Evolutionary conservation across 192 early-diverging fungal genomes (phyloP), one percentile per base, ranked within the genome.

Genomic region (Coemansia sp.): DNA sequence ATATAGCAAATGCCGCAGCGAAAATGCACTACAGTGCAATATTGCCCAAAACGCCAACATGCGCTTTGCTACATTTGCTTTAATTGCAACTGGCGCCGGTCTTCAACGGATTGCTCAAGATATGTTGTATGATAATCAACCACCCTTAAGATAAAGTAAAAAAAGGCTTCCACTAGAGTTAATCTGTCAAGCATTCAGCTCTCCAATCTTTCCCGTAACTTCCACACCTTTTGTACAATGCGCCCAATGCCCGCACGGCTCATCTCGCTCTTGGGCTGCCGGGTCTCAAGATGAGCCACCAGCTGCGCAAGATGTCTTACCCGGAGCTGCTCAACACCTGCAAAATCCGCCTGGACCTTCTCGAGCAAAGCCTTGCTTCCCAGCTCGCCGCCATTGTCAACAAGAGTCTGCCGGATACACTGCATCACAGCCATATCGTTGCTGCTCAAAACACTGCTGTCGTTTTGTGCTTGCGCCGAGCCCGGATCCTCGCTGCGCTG

Each of bases 221-320:
- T 70, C 79, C 79, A 82, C 20, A 74, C 41, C 63, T 74, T 82
- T 56, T 76, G 79, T 50, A 74, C 75, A 71, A 71, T 57, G n/a
- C 71, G 79, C 3, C 79, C 79, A 22, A 82, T 68, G 16, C 79
- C 79, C 1, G 69, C 58, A 25, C 66, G 71, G 40, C 59, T 70
- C 3, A 57, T 43, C 25, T 61, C 51, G 20, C 39, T 22, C n/a
- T 61, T 45, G 20, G 66, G 54, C 48, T 65, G 67, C 9, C 59
- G 50, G 12, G 71, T 62, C 62, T 67, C 69, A 16, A 74, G 66
- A 51, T 77, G 66, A 1, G 79, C 79, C 5, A 82, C 70, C 10
- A 16, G 48, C 43, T 45, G 49, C 0, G 75, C 75, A 38, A 82
- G 66, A 13, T 70, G 45, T 11, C 51, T 69, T 7, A 83, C 68